Conservation (phyloP, 768 basidiomycete species). For the Tylopilus felleus region DNA sequence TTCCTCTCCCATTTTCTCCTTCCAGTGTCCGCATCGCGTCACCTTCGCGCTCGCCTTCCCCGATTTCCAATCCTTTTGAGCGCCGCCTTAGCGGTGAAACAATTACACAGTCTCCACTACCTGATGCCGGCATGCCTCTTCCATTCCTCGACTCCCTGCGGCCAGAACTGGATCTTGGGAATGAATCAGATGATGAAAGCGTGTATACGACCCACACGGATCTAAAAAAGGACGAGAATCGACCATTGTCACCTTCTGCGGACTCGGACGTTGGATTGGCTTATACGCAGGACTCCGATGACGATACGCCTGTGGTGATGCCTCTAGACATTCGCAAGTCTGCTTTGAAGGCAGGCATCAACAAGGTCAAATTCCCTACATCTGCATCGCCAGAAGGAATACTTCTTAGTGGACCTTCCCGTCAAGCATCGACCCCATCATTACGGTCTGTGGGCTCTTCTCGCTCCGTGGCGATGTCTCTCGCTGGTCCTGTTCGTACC, state of each 20-base stretch:
- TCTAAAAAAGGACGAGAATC: constrained; percentile 14
- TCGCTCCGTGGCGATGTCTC: constrained; percentile 11
- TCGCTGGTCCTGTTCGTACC: constrained; percentile 9
- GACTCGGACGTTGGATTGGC: constrained; percentile 36
- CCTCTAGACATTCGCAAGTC: constrained; percentile 27
- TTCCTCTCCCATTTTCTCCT: constrained; percentile 20
- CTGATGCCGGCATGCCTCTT: constrained; percentile 34
- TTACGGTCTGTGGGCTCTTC: constrained; percentile 18
- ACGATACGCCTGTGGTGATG: constrained; percentile 32
- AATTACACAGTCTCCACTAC: constrained; percentile 20
- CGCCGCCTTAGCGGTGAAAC: constrained; percentile 82
- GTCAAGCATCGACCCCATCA: constrained; percentile 28
- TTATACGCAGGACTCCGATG: constrained; percentile 34
- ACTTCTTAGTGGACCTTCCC: constrained; percentile 22
- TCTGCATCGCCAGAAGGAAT: constrained; percentile 15
- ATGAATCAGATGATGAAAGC: constrained; percentile 34
- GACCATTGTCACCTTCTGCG: constrained; percentile 25
- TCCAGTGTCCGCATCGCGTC: constrained; percentile 27
- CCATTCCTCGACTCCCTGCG: constrained; percentile 60
- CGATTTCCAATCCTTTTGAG: constrained; percentile 87
- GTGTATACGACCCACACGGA: constrained; percentile 33
- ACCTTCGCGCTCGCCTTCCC: constrained; percentile 30
- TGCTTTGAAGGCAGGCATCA: constrained; percentile 2
- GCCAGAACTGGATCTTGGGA: constrained; percentile 17
- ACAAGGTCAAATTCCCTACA: constrained; percentile 37